phyloP scores from a whole-genome alignment of 768 basidiomycete genomes.

The Jaapia argillacea region DNA sequence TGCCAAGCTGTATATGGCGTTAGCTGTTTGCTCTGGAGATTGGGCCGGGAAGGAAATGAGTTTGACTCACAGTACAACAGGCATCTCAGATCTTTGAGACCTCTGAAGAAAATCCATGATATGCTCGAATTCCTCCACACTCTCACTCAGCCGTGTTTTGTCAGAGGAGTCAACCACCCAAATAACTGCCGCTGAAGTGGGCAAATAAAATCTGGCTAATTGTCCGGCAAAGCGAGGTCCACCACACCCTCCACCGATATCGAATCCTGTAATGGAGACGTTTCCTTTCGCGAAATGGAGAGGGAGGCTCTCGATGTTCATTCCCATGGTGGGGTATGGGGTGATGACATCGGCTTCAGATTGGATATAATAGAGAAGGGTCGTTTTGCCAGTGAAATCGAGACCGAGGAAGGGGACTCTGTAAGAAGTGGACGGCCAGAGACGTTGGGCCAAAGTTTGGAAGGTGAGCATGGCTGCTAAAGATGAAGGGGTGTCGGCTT shows the following conservation, averaged over 20 bases:
- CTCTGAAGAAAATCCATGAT: constrained; percentile 18
- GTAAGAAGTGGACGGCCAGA: no score
- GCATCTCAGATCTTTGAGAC: no score
- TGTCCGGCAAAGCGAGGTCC: not conserved
- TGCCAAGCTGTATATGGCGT: constrained; percentile 30
- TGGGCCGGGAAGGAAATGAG: not conserved
- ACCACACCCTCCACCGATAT: not conserved
- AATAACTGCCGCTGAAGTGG: constrained; percentile 47
- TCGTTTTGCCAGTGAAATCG: not conserved
- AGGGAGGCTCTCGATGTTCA: not conserved
- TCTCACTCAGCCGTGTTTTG: constrained; percentile 38
- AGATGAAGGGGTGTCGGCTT: no score
- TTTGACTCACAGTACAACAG: not conserved
- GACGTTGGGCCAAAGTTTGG: no score
- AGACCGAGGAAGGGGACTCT: not conserved
- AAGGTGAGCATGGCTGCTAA: no score
- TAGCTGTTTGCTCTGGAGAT: not conserved
- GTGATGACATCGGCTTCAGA: not conserved
- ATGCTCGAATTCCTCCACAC: constrained; percentile 34
- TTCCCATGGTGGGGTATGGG: not conserved
- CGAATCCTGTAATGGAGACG: not conserved
- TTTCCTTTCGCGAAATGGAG: not conserved
- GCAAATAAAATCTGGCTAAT: constrained; percentile 20
- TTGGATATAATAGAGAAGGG: not conserved
- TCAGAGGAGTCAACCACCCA: constrained; percentile 57